Evolutionary conservation across 345 rosid genomes (phyloP).

Genomic region (Ailanthus altissimus): DNA sequence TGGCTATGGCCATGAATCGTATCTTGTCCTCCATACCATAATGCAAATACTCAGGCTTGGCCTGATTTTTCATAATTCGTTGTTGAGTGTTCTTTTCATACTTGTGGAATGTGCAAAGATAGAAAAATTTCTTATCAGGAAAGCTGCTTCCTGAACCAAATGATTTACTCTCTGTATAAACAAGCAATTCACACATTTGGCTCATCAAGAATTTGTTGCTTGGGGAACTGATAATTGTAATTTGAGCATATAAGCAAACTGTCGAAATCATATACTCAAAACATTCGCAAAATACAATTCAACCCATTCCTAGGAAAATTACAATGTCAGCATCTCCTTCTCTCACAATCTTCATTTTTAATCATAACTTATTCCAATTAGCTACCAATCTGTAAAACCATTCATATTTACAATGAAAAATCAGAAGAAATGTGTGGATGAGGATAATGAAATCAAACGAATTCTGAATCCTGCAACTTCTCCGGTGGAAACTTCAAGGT

Average conservation of each 20-base stretch:
- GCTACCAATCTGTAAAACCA: slow-evolving; percentile 23
- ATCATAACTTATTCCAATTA: slow-evolving; percentile 20
- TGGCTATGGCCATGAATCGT: slow-evolving; percentile 1
- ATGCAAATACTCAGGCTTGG: background rate
- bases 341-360: slow-evolving; percentile 2
- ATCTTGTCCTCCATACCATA: background rate
- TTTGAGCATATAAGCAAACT: slow-evolving; percentile 19
- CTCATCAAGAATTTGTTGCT: background rate
- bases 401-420: slow-evolving; percentile 42
- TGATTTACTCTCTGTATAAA: background rate
- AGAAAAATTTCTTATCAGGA: background rate
- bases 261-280: slow-evolving; percentile 14
- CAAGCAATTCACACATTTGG: background rate
- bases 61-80: background rate
- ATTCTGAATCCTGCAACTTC: slow-evolving; percentile 23
- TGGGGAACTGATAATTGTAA: background rate
- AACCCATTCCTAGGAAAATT: slow-evolving; percentile 16
- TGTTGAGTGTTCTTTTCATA: background rate
- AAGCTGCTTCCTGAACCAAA: background rate
- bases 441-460: slow-evolving; percentile 32
- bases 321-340: slow-evolving; percentile 9
- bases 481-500: slow-evolving; percentile 31
- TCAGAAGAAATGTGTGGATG: slow-evolving; percentile 9
- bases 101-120: background rate
- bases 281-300: slow-evolving; percentile 9